Percentiles rank a stretch among this genome's conserved stretches.
Conservation (phyloP, 2,329 filamentous ascomycete species). For the Aspergillus quadrilineatus region DNA sequence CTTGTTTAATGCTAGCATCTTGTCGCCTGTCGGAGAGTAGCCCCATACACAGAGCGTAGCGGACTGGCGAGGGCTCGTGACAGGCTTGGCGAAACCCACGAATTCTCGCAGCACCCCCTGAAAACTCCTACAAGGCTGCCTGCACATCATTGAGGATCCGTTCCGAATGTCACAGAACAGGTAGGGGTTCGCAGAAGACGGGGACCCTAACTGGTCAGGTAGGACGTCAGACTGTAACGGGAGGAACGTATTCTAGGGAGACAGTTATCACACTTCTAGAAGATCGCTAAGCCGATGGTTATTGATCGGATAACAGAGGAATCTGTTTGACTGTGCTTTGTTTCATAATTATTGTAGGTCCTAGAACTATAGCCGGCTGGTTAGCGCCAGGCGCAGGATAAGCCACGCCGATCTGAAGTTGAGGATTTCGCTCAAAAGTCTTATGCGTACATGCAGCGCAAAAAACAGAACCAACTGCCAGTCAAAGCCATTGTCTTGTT, state of each 20-base stretch:
- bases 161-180: background rate
- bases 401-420: background rate
- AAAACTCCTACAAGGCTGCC: background rate
- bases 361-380: background rate
- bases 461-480: background rate
- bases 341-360: background rate
- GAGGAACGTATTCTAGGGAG: too few relatives aligned
- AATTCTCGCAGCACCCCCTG: background rate
- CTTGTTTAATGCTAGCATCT: background rate
- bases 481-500: background rate
- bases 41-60: background rate
- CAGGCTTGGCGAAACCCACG: background rate
- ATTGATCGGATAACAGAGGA: background rate
- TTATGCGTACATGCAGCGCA: background rate
- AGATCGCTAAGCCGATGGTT: background rate
- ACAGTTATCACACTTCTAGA: too few relatives aligned
- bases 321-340: background rate
- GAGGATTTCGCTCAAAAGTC: background rate
- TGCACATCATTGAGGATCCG: background rate
- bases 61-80: background rate
- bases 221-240: too few relatives aligned
- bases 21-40: background rate
- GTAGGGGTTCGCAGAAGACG: too few relatives aligned
- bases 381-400: background rate
- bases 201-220: too few relatives aligned